Evolutionary conservation across 352 stramenopile species (phyloP), one percentile per base, ranked within the genome.

Genomic region (Phytophthora tentaculata): DNA sequence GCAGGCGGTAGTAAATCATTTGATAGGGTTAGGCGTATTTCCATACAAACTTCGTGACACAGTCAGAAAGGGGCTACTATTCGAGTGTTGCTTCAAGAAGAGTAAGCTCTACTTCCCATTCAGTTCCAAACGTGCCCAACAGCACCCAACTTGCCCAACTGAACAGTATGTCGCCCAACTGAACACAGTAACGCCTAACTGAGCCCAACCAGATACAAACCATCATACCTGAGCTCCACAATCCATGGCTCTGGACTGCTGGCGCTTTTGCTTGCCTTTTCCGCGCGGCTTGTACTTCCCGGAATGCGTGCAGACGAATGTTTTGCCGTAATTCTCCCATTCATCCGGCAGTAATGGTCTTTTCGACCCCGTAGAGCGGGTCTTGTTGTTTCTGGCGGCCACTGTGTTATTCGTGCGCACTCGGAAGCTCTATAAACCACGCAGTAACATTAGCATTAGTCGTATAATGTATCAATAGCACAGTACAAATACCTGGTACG

Each of bases 401-500:
- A 51, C 45, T 4, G 19, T 32, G n/a, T 51, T 51, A n/a, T 51
- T 26, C 7, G 20, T 51, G 45, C 45, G 45, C 5, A 51, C 22
- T 4, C 45, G 22, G 20, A 51, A 51, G 45, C 45, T 28, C 20
- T 51, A 9, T 26, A 51, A 7, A 29, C 13, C 22, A 51, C 4
- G 45, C 13, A 48, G 1, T 8, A 48, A 48, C 17, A 14, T 13
- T n/a, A 23, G 16, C n/a, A 13, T 23, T 29, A 51, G 10, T n/a
- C 4, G 3, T 4, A 51, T 51, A 51, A 29, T 28, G 20, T 8
- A 8, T 29, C 6, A 32, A 28, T 51, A 17, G 6, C 3, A 29
- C 22, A 51, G 20, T 8, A 37, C 24, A 16, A 20, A 45, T 65
- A 58, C 57, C 57, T 52, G 47, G 57, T 65, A 54, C 1, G 32